phyloP scores from a whole-genome alignment of 1,284 basidiomycete genomes.

The Rhizoctonia solani region DNA sequence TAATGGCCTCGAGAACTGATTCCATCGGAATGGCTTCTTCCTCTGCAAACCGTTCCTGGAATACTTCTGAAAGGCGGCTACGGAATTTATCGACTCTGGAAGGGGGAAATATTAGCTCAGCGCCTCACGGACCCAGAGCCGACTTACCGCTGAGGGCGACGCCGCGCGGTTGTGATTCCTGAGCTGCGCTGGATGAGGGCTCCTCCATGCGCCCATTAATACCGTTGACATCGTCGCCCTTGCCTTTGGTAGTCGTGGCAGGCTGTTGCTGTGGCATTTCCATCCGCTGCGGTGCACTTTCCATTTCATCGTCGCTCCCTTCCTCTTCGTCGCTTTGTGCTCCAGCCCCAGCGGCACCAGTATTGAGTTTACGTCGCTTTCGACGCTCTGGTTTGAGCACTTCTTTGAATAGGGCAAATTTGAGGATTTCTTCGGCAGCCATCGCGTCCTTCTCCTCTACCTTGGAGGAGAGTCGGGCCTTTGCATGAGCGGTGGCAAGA shows the following conservation, averaged over 20 bases:
- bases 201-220: slow-evolving; percentile 40
- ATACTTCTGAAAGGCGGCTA: slow-evolving; percentile 68
- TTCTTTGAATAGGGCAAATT: slow-evolving; percentile 98
- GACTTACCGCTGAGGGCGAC: slow-evolving; percentile 58
- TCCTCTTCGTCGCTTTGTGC: slow-evolving; percentile 48
- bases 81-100: slow-evolving; percentile 74
- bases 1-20: slow-evolving; percentile 76
- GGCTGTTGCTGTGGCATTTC: slow-evolving; percentile 48
- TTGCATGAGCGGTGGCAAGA: slow-evolving; percentile 96
- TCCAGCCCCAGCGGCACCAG: slow-evolving; percentile 53
- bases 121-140: too few species aligned
- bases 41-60: slow-evolving; percentile 69
- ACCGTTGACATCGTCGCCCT: slow-evolving; percentile 42
- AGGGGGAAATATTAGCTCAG: too few species aligned
- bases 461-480: slow-evolving; percentile 84
- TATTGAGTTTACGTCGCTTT: slow-evolving; percentile 82
- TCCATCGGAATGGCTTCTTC: slow-evolving; percentile 74
- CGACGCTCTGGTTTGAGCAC: slow-evolving; percentile 79
- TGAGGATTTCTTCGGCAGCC: slow-evolving; percentile 92
- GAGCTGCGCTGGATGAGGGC: slow-evolving; percentile 24
- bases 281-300: slow-evolving; percentile 57
- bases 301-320: slow-evolving; percentile 56
- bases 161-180: slow-evolving; percentile 28
- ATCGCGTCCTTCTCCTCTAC: slow-evolving; percentile 88
- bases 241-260: slow-evolving; percentile 1